phyloP scores from a whole-genome alignment of 371 early-diverging fungal species.

The Mucor sp. region DNA sequence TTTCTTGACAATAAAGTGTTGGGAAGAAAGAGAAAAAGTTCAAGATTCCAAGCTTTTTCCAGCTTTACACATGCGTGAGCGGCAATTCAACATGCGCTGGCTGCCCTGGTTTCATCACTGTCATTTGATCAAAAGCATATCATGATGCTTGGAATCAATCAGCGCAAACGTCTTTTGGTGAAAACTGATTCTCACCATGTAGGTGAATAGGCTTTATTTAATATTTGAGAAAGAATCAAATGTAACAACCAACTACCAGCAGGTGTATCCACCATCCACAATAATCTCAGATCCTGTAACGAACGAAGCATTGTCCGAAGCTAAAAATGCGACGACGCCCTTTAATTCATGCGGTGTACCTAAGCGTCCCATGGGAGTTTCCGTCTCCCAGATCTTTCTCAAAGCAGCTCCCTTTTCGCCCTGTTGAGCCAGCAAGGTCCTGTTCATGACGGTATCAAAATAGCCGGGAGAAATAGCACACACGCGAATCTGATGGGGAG shows the following conservation, averaged over 20 bases:
- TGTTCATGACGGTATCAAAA: constrained; percentile 45
- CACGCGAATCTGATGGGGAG: constrained; percentile 48
- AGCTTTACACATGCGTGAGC: background rate
- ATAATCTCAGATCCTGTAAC: constrained; percentile 44
- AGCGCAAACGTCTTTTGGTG: too few species aligned
- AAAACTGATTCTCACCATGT: background rate
- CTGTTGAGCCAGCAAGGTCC: constrained; percentile 28
- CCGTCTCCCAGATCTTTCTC: constrained; percentile 34
- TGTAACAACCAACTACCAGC: constrained; percentile 23
- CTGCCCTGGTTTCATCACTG: background rate
- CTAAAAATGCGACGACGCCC: constrained; percentile 39
- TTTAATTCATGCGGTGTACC: constrained; percentile 45
- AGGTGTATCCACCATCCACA: constrained; percentile 46
- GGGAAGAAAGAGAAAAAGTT: background rate
- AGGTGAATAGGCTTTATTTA: background rate
- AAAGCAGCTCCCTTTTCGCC: constrained; percentile 32
- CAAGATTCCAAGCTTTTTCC: background rate
- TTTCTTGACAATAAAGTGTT: background rate
- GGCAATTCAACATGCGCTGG: background rate
- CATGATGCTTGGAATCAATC: background rate
- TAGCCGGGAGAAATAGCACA: constrained; percentile 44
- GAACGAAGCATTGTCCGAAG: constrained; percentile 38
- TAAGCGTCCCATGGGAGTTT: constrained; percentile 35
- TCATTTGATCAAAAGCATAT: background rate
- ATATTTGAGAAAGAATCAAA: background rate